These are phyloP conservation scores for Cyclanthera cordifolia DNA, from an alignment of 306 rosid species.

Conservation along the genomic window DNA sequence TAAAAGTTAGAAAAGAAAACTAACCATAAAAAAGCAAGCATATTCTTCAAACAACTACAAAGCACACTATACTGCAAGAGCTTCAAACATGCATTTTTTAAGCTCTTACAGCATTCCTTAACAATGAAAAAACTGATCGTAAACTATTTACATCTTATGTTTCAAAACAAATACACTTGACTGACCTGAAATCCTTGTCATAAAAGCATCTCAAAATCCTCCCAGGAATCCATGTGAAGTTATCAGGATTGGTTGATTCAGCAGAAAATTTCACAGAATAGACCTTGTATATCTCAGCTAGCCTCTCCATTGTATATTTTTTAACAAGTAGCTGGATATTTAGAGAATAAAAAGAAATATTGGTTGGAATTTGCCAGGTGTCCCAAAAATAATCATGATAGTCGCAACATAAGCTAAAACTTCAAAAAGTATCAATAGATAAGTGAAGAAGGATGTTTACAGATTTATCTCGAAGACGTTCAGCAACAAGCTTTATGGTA, in stretches of 20 bases:
- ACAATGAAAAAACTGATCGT: neutral
- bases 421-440: constrained; percentile 2
- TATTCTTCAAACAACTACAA: neutral
- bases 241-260: constrained; percentile 29
- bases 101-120: neutral
- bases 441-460: constrained; percentile 33
- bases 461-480: constrained; percentile 96
- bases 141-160: neutral
- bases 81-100: neutral
- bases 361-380: constrained; percentile 11
- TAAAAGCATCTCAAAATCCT: constrained; percentile 82
- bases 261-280: constrained; percentile 47
- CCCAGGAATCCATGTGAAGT: constrained; percentile 84
- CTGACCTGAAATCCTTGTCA: constrained; percentile 92
- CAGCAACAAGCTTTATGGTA: constrained; percentile 82
- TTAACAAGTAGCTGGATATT: constrained; percentile 75
- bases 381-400: neutral
- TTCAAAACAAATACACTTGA: constrained; percentile 11
- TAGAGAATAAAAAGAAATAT: constrained; percentile 20
- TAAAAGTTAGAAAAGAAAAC: neutral
- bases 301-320: constrained; percentile 83
- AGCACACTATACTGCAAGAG: neutral
- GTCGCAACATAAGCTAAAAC: neutral
- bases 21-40: neutral
- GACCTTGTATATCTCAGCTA: constrained; percentile 69